Evolutionary conservation across 495 filamentous ascomycete genomes (phyloP), one percentile per base, ranked within the genome.

Genomic region (Hypoxylon cercidicola): DNA sequence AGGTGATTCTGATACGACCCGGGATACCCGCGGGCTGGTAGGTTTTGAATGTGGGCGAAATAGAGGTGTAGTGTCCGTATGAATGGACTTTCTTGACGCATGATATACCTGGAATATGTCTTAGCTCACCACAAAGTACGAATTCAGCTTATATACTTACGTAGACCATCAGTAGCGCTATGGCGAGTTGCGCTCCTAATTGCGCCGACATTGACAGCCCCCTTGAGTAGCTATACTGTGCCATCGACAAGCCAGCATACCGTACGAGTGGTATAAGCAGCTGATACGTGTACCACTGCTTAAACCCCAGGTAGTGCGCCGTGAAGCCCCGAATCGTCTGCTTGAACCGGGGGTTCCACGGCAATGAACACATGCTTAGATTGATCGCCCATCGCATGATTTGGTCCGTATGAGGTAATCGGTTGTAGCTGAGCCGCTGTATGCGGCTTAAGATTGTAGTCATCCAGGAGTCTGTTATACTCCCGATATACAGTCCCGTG

Each of bases 271-370:
- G 73, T 19, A 87, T 76, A 45, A 91, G 77, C 15, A 84, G 68
- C 60, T 95, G 91, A 13, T 87, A 80, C 49, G 84, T 79, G 68
- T 94, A 92, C 79, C 89, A 92, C 52, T 88, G 82, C 5, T 76
- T 73, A 10, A 90, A 80, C 0, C 92, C 90, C 9, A 79, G 74
- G 53, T 93, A 84, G 53, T 88, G 86, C 23, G 81, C 86, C 39
- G 80, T 82, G 64, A 87, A 81, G 19, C 88, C 86, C 52, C 83
- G 81, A n/a, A 87, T 76, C 66, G 87, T 86, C 62, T 89, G 76
- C 60, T 82, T 81, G 68, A 92, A 80, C 54, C 83, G 84, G 6
- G 90, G 90, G 62, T 93, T 93, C 89, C 91, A 96, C 86, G 89
- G 93, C 11, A 88, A 72, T 1, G 88, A 83, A 5, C 85, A 64